Evolutionary conservation across 1,139 yeast genomes (phyloP), one percentile per base, ranked within the genome.

Genomic region (Candida pseudoviswanathii): DNA sequence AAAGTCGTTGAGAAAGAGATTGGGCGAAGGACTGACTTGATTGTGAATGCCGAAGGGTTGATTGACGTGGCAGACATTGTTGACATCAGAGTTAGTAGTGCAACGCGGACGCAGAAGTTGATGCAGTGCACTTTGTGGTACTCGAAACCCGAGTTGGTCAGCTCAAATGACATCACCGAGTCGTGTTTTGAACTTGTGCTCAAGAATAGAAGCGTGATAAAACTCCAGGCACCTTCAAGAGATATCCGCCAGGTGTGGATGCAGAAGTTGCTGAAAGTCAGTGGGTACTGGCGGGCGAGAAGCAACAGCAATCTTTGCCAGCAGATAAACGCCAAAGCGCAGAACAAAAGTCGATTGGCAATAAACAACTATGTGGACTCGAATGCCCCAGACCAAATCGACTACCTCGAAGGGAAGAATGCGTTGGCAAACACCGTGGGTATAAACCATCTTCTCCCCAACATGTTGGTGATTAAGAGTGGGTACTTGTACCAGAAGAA

Each of bases 401-500:
- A 79, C 9, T 70, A 71, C 51, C 80, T 88, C 80, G 88, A 87
- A 55, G 66, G 78, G 2, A 27, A 46, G 25, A 11, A 34, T n/a
- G 37, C 49, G 2, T 11, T 32, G 6, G 50, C 52, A 1, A 42
- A 41, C 31, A 44, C 8, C 36, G 11, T 29, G 26, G 30, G 26
- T n/a, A 16, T 41, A 16, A 25, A 11, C 16, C 39, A 43, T 6
- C 41, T 46, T 8, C 40, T 33, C 25, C 48, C 48, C 3, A 34
- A 40, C 26, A 30, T 39, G 7, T 36, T 43, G 40, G 44, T 51
- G 7, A 29, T 51, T 25, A 39, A 43, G 36, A 78, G 82, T 54
- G 97, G 97, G 0, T 65, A 73, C 38, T 64, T 91, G 38, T 89
- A 78, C 61, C 84, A 82, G 55, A 90, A 90, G 59, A 77, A 83